These are phyloP conservation scores for Sicyos edulis DNA, from an alignment of 306 rosid genomes.

Conservation along the genomic window DNA sequence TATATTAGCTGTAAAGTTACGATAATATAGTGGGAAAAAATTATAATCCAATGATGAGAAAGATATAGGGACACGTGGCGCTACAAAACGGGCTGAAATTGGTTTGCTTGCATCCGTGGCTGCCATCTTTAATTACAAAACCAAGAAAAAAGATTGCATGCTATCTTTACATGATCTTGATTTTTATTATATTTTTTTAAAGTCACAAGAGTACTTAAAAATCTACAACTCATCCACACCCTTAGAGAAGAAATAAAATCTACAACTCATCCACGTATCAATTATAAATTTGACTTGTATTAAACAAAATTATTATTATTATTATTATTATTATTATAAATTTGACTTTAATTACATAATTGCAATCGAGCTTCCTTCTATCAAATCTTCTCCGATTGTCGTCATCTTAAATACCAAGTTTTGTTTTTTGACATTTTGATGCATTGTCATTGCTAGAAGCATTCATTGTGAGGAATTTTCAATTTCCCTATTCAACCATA, in stretches of 20 bases:
- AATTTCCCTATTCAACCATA: neutral
- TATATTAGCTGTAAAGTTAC: neutral
- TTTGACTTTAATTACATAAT: constrained; percentile 8
- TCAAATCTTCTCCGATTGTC: neutral
- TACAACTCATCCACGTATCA: neutral
- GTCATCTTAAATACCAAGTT: neutral
- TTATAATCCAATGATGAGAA: neutral
- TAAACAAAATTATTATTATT: neutral
- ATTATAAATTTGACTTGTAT: neutral
- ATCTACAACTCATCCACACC: neutral
- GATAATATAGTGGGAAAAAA: neutral
- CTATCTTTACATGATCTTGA: no score
- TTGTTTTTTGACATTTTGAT: neutral
- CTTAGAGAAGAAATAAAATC: neutral
- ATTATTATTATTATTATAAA: neutral
- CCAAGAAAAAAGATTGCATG: constrained; percentile 12
- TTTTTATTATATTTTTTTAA: neutral
- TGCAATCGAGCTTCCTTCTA: constrained; percentile 3
- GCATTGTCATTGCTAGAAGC: neutral
- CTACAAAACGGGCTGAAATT: neutral
- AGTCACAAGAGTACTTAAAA: neutral
- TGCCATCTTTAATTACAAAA: neutral
- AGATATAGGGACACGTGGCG: constrained; percentile 6
- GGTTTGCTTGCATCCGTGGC: constrained; percentile 9
- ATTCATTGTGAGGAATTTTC: neutral